Evolutionary conservation across 2,329 filamentous ascomycete genomes (phyloP).

Genomic region (Penicillium frequentans): DNA sequence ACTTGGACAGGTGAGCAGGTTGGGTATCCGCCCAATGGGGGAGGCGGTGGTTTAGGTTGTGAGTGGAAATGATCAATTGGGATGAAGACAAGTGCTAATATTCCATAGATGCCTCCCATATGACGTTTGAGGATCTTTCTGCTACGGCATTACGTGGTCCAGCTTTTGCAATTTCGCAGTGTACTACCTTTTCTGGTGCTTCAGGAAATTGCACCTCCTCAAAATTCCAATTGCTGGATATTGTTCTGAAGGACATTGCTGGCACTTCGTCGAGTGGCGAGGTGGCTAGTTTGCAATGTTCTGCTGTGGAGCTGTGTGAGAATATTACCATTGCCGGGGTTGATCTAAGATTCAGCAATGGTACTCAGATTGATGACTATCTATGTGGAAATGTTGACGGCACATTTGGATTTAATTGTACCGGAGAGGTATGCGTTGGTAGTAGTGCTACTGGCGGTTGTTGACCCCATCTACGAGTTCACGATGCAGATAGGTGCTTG

Average conservation of each 20-base stretch:
- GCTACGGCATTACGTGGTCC: constrained; percentile 28
- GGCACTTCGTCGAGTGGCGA: constrained; percentile 14
- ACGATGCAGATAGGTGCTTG: too few relatives aligned
- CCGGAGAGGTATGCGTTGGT: constrained; percentile 7
- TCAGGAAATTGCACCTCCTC: constrained; percentile 41
- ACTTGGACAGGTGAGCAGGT: constrained; percentile 57
- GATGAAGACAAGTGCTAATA: constrained; percentile 24
- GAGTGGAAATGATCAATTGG: constrained; percentile 20
- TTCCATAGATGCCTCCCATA: neutral
- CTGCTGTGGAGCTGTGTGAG: constrained; percentile 28
- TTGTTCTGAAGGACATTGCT: constrained; percentile 31
- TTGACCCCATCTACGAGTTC: neutral
- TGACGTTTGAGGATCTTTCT: constrained; percentile 30
- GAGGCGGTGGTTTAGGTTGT: constrained; percentile 58
- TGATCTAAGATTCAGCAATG: constrained; percentile 19
- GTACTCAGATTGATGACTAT: constrained; percentile 20
- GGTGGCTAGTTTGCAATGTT: constrained; percentile 34
- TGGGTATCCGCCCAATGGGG: constrained; percentile 59
- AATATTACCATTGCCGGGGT: constrained; percentile 22
- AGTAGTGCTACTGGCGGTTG: constrained; percentile 12
- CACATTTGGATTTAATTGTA: constrained; percentile 5
- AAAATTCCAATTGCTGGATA: constrained; percentile 34
- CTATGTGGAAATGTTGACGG: constrained; percentile 28
- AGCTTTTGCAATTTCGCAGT: constrained; percentile 40
- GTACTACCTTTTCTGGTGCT: constrained; percentile 38